Evolutionary conservation across 768 basidiomycete species (phyloP), one percentile per base, ranked within the genome.

Genomic region (Clathrus columnatus): DNA sequence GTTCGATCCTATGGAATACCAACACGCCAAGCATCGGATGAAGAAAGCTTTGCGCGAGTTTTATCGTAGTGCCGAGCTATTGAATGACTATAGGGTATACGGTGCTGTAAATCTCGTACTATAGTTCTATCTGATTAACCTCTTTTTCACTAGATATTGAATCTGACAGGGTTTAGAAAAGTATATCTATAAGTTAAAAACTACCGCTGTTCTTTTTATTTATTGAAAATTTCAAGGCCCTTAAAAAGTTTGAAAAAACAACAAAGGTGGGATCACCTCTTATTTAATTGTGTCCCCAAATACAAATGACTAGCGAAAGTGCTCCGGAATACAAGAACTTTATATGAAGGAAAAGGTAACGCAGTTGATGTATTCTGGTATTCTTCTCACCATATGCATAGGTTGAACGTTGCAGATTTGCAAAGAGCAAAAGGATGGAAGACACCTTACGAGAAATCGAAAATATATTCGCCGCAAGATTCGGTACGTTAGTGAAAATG

Each of bases 111-210:
- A 24, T 42, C 6, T 18, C 1, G 20, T 46, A 50, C 17, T 10
- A 27, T 52, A 57, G 23, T 16, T n/a, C 23, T 48, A 27, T 4
- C 54, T 59, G 48, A 59, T 46, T 20, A n/a, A 57, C n/a, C 56
- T 47, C 28, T 52, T 57, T 23, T 58, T 41, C 5, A 46, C 7
- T 59, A 91, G 85, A 81, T 87, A 45, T 69, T 97, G 41, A 98
- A 99, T 67, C 68, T 92, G 8, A 88, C 90, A 0, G 96, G 95
- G 1, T 92, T 96, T 66, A 76, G 87, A 24, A 92, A 92, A 65
- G 51, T 53, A 21, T 17, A 32, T 20, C 7, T 29, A 20, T 26
- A 18, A 6, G 27, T 7, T 11, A 20, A n/a, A n/a, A n/a, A n/a
- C n/a, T n/a, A n/a, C n/a, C n/a, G 23, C 10, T 27, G 4, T 49